Conservation (phyloP, 108 stramenopile genomes). For the Thalassiosira profunda region DNA sequence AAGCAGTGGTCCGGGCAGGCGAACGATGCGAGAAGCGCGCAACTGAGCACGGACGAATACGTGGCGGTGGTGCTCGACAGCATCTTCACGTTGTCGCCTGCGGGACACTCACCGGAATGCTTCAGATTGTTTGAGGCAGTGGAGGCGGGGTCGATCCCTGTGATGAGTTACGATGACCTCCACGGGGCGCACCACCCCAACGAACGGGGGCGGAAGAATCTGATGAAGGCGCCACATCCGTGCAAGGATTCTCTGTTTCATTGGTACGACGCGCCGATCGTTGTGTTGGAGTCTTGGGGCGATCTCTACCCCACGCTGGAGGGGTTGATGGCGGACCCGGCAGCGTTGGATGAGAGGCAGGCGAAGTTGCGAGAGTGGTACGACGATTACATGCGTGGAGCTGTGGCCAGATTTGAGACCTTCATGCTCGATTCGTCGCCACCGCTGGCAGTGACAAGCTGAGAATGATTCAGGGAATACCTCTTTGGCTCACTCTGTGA, state of each 20-base stretch:
- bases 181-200: too few species aligned
- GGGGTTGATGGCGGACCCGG: constrained; percentile 28
- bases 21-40: neutral
- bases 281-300: constrained; percentile 41
- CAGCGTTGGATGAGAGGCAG: constrained; percentile 43
- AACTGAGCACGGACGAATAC: constrained; percentile 25
- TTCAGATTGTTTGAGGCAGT: constrained; percentile 52
- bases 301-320: constrained; percentile 21
- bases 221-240: constrained; percentile 27
- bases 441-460: too few species aligned
- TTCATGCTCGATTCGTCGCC: too few species aligned
- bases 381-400: constrained; percentile 19
- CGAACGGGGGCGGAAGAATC: neutral
- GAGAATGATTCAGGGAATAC: too few species aligned
- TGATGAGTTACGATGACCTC: constrained; percentile 12
- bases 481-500: too few species aligned
- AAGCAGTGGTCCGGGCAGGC: neutral
- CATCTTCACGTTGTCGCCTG: constrained; percentile 42
- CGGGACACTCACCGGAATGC: constrained; percentile 54
- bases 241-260: constrained; percentile 31
- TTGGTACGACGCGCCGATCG: constrained; percentile 30
- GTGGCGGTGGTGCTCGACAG: constrained; percentile 23
- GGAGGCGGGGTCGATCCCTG: constrained; percentile 45
- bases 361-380: constrained; percentile 33
- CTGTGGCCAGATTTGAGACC: constrained; percentile 4